A percentile compares a stretch with the other conserved stretches of the same genome.
Evolutionary conservation across 2,329 filamentous ascomycete species (phyloP).

Genomic region (Paecilomyces niveus): DNA sequence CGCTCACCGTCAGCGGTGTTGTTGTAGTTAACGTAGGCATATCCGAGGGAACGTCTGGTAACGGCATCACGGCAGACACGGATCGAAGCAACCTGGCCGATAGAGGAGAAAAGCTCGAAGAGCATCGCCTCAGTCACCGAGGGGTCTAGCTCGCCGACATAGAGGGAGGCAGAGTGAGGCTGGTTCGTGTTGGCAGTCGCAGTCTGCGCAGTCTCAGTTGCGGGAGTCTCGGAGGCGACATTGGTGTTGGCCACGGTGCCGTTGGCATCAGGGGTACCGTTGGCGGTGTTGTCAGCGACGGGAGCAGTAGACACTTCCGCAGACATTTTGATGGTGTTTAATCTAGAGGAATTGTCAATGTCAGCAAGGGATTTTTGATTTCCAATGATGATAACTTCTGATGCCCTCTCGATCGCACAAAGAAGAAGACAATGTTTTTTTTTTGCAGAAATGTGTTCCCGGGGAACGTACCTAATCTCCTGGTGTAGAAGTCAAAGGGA

Average conservation of each 20-base stretch:
- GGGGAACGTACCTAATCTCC: background rate
- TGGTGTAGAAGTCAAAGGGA: background rate
- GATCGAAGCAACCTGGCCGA: constrained; percentile 96
- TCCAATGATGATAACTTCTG: background rate
- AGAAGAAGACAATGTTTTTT: background rate
- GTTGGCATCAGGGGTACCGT: constrained; percentile 53
- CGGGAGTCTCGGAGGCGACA: constrained; percentile 31
- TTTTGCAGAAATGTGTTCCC: background rate
- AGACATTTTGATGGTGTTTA: constrained; percentile 64
- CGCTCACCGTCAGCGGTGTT: constrained; percentile 93
- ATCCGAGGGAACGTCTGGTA: constrained; percentile 95
- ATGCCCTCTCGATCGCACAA: constrained; percentile 5
- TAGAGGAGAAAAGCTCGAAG: constrained; percentile 99
- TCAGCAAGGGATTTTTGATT: background rate
- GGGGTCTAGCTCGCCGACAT: constrained; percentile 96
- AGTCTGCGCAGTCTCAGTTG: constrained; percentile 47
- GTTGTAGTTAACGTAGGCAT: constrained; percentile 99
- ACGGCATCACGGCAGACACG: constrained; percentile 99
- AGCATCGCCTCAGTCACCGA: constrained; percentile 99
- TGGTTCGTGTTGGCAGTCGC: constrained; percentile 59
- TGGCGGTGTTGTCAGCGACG: constrained; percentile 52
- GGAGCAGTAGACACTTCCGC: constrained; percentile 69
- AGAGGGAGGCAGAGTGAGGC: constrained; percentile 94
- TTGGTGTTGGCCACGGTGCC: constrained; percentile 64
- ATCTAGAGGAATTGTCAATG: constrained; percentile 31